Percentiles rank a stretch among this genome's conserved stretches.
These are phyloP conservation scores for Clitopilus passeckerianus DNA, from an alignment of 768 basidiomycete genomes.

Conservation along the genomic window DNA sequence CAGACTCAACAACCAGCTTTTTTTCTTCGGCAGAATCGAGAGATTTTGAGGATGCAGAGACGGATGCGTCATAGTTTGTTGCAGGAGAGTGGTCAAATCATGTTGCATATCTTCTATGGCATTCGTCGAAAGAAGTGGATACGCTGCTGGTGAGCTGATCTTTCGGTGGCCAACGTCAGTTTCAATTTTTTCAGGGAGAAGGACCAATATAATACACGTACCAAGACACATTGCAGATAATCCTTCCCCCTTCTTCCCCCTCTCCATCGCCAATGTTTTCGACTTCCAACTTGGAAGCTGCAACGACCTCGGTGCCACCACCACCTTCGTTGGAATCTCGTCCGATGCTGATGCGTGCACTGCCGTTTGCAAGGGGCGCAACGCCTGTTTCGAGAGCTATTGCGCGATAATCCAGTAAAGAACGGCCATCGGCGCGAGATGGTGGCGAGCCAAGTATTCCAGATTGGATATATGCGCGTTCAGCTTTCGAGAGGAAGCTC, in stretches of 20 bases:
- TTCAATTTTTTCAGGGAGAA: conserved; percentile 4
- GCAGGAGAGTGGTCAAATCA: conserved; percentile 61
- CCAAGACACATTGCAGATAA: conserved; percentile 75
- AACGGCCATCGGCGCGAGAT: conserved; percentile 74
- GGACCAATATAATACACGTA: conserved; percentile 32
- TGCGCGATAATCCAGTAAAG: conserved; percentile 58
- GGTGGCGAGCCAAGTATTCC: conserved; percentile 57
- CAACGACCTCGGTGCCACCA: conserved; percentile 74
- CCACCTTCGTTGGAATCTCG: conserved; percentile 45
- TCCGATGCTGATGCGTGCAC: conserved; percentile 73
- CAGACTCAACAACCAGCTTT: conserved; percentile 72
- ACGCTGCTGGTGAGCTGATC: conserved; percentile 74
- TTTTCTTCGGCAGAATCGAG: conserved; percentile 50
- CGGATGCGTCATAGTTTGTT: conserved; percentile 60
- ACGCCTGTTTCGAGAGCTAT: conserved; percentile 75
- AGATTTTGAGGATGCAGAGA: conserved; percentile 67
- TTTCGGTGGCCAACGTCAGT: conserved; percentile 21
- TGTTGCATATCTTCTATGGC: conserved; percentile 75
- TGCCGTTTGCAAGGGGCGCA: conserved; percentile 80
- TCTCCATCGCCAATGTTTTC: conserved; percentile 43
- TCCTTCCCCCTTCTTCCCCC: conserved; percentile 52
- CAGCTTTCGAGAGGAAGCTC: conserved; percentile 30
- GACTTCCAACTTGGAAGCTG: conserved; percentile 78
- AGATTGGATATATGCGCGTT: conserved; percentile 69
- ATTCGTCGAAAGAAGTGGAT: conserved; percentile 57